These are phyloP conservation scores for Globisporangium viniferum DNA, from an alignment of 352 stramenopile species.

Conservation along the genomic window DNA sequence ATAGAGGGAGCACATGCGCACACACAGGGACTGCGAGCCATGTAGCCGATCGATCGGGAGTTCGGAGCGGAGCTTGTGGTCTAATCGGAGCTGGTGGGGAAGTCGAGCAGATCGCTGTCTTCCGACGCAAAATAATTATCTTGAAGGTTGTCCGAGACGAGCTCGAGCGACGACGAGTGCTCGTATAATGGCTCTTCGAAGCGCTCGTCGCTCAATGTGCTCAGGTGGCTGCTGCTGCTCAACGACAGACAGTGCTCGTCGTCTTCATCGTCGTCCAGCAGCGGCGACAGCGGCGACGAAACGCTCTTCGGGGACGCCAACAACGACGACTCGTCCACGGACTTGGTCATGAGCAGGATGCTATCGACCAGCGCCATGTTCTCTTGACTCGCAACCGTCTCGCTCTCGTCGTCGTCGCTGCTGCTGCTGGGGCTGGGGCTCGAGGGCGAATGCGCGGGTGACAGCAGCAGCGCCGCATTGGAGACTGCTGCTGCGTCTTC, in stretches of 20 bases:
- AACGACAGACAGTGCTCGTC: conserved; percentile 25
- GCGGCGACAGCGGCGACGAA: conserved; percentile 41
- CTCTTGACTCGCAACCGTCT: conserved; percentile 33
- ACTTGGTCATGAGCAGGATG: conserved; percentile 76
- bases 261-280: conserved; percentile 47
- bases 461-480: neutral
- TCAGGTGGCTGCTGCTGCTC: conserved; percentile 4
- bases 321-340: conserved; percentile 52
- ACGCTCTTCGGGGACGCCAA: conserved; percentile 66
- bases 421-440: neutral
- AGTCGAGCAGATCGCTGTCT: conserved; percentile 68
- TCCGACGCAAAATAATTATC: conserved; percentile 65
- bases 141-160: conserved; percentile 76
- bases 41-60: conserved; percentile 5
- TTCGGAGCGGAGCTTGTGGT: neutral
- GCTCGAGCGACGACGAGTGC: conserved; percentile 45
- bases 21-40: conserved; percentile 12
- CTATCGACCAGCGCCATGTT: conserved; percentile 74
- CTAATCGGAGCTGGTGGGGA: conserved; percentile 27
- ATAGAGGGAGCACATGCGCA: conserved; percentile 24
- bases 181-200: conserved; percentile 22
- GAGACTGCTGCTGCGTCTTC: conserved; percentile 8
- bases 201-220: conserved; percentile 24
- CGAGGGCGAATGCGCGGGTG: neutral
- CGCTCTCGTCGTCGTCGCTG: neutral